A percentile compares a stretch with the other conserved stretches of the same genome.
These are phyloP conservation scores for Scedosporium minutisporum DNA, from an alignment of 2,329 filamentous ascomycete species.

Conservation along the genomic window DNA sequence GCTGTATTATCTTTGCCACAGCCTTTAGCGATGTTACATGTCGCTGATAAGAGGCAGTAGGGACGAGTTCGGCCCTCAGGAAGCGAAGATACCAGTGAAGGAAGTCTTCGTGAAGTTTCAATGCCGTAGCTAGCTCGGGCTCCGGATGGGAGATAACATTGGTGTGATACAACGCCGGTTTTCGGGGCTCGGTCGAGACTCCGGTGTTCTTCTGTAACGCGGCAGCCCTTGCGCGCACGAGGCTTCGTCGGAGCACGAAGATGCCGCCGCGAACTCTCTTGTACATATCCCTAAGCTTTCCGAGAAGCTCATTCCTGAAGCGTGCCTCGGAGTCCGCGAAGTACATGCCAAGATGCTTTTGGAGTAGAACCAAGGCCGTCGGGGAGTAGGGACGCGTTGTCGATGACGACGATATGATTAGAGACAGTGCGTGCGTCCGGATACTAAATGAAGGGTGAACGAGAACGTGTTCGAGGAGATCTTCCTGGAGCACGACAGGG, in stretches of 20 bases:
- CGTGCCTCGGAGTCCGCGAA: slow-evolving; percentile 81
- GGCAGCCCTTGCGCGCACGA: slow-evolving; percentile 12
- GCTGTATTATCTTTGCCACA: slow-evolving; percentile 55
- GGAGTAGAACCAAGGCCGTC: slow-evolving; percentile 52
- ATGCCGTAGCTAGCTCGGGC: slow-evolving; percentile 24
- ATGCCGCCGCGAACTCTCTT: slow-evolving; percentile 63
- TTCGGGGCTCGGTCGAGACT: slow-evolving; percentile 10
- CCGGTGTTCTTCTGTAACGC: neutral
- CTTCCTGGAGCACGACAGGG: slow-evolving; percentile 26
- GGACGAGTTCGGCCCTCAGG: slow-evolving; percentile 61
- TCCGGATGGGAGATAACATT: slow-evolving; percentile 30
- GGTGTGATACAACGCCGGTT: slow-evolving; percentile 25
- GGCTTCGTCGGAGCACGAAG: slow-evolving; percentile 39
- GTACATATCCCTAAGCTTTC: slow-evolving; percentile 65
- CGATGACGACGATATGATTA: slow-evolving; percentile 67
- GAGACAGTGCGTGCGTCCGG: slow-evolving; percentile 69
- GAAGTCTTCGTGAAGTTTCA: slow-evolving; percentile 51
- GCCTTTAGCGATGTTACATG: slow-evolving; percentile 74
- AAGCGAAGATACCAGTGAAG: slow-evolving; percentile 67
- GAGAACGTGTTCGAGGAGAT: slow-evolving; percentile 42
- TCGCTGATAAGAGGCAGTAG: slow-evolving; percentile 80
- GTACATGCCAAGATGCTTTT: slow-evolving; percentile 56
- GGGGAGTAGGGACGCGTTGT: slow-evolving; percentile 63
- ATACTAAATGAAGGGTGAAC: slow-evolving; percentile 52
- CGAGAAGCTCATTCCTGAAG: slow-evolving; percentile 71